These are phyloP conservation scores for Epichloe hybrida DNA, from an alignment of 2,329 filamentous ascomycete genomes.

Conservation along the genomic window DNA sequence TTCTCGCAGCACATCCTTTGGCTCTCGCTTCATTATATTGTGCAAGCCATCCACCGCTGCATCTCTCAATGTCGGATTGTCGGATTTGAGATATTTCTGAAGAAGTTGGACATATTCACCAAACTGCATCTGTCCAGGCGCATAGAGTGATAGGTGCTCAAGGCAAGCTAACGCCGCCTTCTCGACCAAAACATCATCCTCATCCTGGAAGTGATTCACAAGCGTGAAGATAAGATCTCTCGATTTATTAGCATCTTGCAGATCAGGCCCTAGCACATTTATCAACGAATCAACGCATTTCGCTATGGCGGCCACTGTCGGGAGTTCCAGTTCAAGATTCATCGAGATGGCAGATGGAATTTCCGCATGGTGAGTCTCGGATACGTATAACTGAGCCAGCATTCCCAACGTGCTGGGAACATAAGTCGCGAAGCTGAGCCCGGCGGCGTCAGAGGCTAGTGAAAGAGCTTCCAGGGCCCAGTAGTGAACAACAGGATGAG, in stretches of 20 bases:
- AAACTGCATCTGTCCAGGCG: constrained; percentile 76
- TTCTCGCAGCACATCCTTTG: constrained; percentile 64
- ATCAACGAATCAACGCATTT: constrained; percentile 90
- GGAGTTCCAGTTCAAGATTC: constrained; percentile 76
- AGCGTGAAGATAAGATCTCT: constrained; percentile 82
- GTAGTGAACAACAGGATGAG: constrained; percentile 88
- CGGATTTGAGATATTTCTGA: constrained; percentile 62
- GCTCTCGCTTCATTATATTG: constrained; percentile 88
- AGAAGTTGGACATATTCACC: constrained; percentile 68
- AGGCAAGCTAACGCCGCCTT: constrained; percentile 69
- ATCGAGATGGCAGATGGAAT: constrained; percentile 68
- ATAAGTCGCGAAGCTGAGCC: constrained; percentile 80
- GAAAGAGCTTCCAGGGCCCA: constrained; percentile 88
- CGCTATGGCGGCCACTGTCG: constrained; percentile 69
- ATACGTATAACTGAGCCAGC: constrained; percentile 83
- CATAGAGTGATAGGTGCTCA: constrained; percentile 86
- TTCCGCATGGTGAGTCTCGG: constrained; percentile 82
- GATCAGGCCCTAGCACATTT: constrained; percentile 87
- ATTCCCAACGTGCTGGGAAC: constrained; percentile 86
- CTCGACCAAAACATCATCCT: constrained; percentile 56
- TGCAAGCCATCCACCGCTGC: constrained; percentile 80
- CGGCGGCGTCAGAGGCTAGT: constrained; percentile 79
- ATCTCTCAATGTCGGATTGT: constrained; percentile 56
- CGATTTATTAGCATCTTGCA: constrained; percentile 87
- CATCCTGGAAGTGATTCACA: constrained; percentile 67